Evolutionary conservation across 1,284 basidiomycete species (phyloP).

Genomic region (Leccinum subrobustum): DNA sequence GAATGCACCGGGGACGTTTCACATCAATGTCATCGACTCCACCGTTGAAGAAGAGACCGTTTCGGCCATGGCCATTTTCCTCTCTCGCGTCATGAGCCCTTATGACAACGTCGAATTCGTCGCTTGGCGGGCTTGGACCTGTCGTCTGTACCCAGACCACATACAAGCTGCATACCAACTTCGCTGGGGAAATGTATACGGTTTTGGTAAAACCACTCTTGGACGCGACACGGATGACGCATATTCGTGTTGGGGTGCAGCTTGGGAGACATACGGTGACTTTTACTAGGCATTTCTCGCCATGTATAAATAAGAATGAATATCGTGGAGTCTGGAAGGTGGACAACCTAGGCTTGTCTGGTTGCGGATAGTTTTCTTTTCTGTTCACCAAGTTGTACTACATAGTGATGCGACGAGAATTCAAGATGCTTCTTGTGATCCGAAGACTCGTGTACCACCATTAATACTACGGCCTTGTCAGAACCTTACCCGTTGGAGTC

Average conservation of each 20-base stretch:
- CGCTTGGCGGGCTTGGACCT: not conserved
- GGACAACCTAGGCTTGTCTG: not conserved
- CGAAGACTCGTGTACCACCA: not conserved
- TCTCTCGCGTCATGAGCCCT: not conserved
- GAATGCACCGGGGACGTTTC: not conserved
- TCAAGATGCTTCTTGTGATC: not conserved
- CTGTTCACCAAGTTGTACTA: not conserved
- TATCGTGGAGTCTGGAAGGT: not conserved
- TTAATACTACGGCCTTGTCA: not conserved
- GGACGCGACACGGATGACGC: not conserved
- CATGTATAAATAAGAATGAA: not conserved
- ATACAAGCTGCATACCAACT: not conserved
- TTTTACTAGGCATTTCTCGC: not conserved
- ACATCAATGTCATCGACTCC: not conserved
- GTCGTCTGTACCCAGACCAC: not conserved
- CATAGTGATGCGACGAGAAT: not conserved
- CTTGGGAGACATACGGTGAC: not conserved
- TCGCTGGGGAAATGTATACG: not conserved
- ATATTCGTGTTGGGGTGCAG: not conserved
- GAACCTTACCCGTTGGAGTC: not conserved
- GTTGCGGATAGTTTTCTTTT: not conserved
- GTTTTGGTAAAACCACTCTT: not conserved
- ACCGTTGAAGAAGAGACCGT: not conserved
- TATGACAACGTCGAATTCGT: not conserved
- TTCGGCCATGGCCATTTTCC: not conserved